phyloP scores from a whole-genome alignment of 805 yeast species.

The Kuraishia piskuri region DNA sequence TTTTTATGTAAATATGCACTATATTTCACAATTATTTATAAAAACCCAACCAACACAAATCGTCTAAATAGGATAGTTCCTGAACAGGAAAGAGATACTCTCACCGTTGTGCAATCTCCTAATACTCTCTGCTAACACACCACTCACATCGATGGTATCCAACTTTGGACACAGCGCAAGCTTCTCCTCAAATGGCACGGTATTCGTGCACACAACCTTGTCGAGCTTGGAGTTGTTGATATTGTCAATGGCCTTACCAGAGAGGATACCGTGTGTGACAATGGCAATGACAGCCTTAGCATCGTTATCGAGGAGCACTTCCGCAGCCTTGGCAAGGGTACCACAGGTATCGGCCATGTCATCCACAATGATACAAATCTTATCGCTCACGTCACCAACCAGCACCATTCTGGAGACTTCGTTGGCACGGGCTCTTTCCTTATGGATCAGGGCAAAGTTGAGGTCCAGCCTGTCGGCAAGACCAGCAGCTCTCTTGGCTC shows the following conservation, averaged over 20 bases:
- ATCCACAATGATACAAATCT: conserved; percentile 71
- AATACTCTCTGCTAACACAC: conserved; percentile 72
- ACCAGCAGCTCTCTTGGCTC: conserved; percentile 84
- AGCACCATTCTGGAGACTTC: conserved; percentile 80
- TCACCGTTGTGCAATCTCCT: conserved; percentile 85
- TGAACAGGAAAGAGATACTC: conserved; percentile 72
- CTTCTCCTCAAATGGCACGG: conserved; percentile 70
- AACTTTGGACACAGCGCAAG: conserved; percentile 49
- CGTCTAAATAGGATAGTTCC: conserved; percentile 43
- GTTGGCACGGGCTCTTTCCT: conserved; percentile 76
- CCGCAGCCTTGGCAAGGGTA: conserved; percentile 77
- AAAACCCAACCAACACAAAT: background rate
- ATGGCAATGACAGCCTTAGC: conserved; percentile 74
- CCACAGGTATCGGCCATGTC: conserved; percentile 93
- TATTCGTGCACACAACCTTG: conserved; percentile 70
- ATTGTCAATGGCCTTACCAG: conserved; percentile 66
- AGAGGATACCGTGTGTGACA: conserved; percentile 74
- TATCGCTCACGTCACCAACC: conserved; percentile 76
- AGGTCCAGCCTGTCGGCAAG: conserved; percentile 72
- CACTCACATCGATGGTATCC: conserved; percentile 62
- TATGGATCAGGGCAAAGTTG: conserved; percentile 78
- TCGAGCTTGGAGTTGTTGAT: conserved; percentile 61
- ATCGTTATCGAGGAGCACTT: conserved; percentile 55
- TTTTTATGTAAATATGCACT: background rate
- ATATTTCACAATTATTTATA: background rate